phyloP scores from a whole-genome alignment of 1,139 yeast species.

The Pneumocystis murina region DNA sequence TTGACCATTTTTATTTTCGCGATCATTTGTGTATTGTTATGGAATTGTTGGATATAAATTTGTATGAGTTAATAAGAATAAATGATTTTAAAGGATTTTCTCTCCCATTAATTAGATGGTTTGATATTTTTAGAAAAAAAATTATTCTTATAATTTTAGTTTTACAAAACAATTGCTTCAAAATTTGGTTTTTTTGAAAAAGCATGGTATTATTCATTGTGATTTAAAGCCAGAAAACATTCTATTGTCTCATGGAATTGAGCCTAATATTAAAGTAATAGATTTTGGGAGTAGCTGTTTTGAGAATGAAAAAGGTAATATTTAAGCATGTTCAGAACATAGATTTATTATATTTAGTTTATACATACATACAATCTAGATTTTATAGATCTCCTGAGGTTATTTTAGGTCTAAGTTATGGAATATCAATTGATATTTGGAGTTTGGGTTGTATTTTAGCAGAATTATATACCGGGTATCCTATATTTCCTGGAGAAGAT shows the following conservation, averaged over 20 bases:
- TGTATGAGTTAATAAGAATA: slow-evolving; percentile 51
- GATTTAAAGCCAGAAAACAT: slow-evolving; percentile 94
- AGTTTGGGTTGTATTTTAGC: slow-evolving; percentile 56
- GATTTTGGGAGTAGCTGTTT: slow-evolving; percentile 97
- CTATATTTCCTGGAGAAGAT: slow-evolving; percentile 54
- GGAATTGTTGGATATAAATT: slow-evolving; percentile 52
- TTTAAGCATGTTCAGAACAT: slow-evolving; percentile 58
- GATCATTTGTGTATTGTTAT: slow-evolving; percentile 74
- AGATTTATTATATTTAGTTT: slow-evolving; percentile 58
- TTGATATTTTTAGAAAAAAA: slow-evolving; percentile 16
- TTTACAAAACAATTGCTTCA: slow-evolving; percentile 43
- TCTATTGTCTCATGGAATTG: slow-evolving; percentile 59
- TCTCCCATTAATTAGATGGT: slow-evolving; percentile 29
- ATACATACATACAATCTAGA: slow-evolving; percentile 88
- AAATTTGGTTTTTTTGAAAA: slow-evolving; percentile 49
- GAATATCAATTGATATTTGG: slow-evolving; percentile 64
- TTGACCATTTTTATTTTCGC: slow-evolving; percentile 62
- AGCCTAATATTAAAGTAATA: slow-evolving; percentile 77
- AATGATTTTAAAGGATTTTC: slow-evolving; percentile 49
- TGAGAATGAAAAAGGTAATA: slow-evolving; percentile 77
- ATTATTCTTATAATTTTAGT: background rate
- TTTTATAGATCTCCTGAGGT: slow-evolving; percentile 88
- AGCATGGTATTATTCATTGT: slow-evolving; percentile 52
- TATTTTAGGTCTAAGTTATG: slow-evolving; percentile 60
- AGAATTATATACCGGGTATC: slow-evolving; percentile 51